A percentile compares a stretch with the other conserved stretches of the same genome.
phyloP scores from a whole-genome alignment of 441 rosid species.

The Daphne laureola region DNA sequence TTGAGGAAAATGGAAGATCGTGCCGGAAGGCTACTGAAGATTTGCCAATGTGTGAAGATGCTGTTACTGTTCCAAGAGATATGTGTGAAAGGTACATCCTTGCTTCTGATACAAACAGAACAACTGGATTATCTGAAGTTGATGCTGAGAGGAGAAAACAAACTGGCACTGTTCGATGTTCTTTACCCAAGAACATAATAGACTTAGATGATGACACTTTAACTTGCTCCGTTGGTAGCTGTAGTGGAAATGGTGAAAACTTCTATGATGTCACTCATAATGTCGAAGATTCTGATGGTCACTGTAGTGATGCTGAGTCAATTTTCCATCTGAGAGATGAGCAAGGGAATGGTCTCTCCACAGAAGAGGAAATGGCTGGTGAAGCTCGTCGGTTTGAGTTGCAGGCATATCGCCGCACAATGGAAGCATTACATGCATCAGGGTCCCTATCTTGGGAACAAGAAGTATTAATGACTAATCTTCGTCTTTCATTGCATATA shows the following conservation, averaged over 20 bases:
- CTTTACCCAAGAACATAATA: constrained; percentile 17
- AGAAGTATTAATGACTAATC: constrained; percentile 57
- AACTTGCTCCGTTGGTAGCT: constrained; percentile 44
- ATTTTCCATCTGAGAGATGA: constrained; percentile 22
- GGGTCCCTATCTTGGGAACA: constrained; percentile 68
- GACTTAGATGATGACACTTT: constrained; percentile 22
- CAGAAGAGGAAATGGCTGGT: constrained; percentile 24
- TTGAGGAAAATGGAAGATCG: constrained; percentile 25
- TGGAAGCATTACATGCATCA: constrained; percentile 57
- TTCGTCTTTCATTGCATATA: constrained; percentile 53
- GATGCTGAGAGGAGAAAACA: constrained; percentile 26
- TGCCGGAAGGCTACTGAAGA: constrained; percentile 18
- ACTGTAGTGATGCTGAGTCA: constrained; percentile 50
- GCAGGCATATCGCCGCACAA: constrained; percentile 50
- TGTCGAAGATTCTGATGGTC: constrained; percentile 17
- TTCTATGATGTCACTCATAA: constrained; percentile 12
- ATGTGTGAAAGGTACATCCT: constrained; percentile 21
- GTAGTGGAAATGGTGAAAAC: constrained; percentile 24
- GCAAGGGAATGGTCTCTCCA: constrained; percentile 22
- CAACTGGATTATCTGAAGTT: constrained; percentile 18
- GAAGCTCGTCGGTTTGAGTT: constrained; percentile 55
- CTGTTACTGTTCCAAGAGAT: constrained; percentile 26
- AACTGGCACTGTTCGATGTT: constrained; percentile 18
- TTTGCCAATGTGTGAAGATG: constrained; percentile 21
- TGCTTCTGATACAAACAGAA: constrained; percentile 20